A percentile compares a stretch with the other conserved stretches of the same genome.
Conservation (phyloP, 2,329 filamentous ascomycete genomes). For the Ceratocystis cubensis region DNA sequence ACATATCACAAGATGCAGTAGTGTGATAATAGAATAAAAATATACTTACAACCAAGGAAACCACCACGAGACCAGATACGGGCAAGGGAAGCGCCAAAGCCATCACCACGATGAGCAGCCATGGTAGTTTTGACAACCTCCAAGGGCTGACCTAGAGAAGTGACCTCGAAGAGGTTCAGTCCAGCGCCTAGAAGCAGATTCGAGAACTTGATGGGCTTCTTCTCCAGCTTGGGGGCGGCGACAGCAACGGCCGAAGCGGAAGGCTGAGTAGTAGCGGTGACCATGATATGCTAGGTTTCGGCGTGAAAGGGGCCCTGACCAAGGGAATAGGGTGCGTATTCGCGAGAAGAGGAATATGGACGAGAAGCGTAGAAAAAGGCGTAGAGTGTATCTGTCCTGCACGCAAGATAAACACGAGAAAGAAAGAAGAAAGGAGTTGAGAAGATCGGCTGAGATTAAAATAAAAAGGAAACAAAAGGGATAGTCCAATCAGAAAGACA, state of each 20-base stretch:
- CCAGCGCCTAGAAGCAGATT: slow-evolving; percentile 90
- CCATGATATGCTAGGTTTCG: slow-evolving; percentile 47
- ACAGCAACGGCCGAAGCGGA: slow-evolving; percentile 41
- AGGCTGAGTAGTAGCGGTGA: slow-evolving; percentile 42
- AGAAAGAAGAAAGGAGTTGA: slow-evolving; percentile 20
- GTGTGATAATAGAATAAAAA: background rate
- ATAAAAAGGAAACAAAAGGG: background rate
- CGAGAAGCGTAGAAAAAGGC: slow-evolving; percentile 10
- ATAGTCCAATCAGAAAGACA: background rate
- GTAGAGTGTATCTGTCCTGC: background rate
- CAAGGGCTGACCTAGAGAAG: slow-evolving; percentile 60
- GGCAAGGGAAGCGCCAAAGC: slow-evolving; percentile 66
- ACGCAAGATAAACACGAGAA: background rate
- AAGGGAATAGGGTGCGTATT: slow-evolving; percentile 91
- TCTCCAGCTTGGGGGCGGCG: slow-evolving; percentile 56
- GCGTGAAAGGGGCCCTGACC: slow-evolving; percentile 73
- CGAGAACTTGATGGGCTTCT: slow-evolving; percentile 99
- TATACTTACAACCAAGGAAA: slow-evolving; percentile 73
- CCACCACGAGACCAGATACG: slow-evolving; percentile 93
- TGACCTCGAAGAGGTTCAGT: slow-evolving; percentile 89
- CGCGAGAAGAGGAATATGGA: slow-evolving; percentile 35
- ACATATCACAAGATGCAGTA: background rate
- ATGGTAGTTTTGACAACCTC: slow-evolving; percentile 99
- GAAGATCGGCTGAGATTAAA: slow-evolving; percentile 17
- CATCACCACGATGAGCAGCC: slow-evolving; percentile 88